These are phyloP conservation scores for Sarocladium oryzae DNA, from an alignment of 2,329 filamentous ascomycete species.

Conservation along the genomic window DNA sequence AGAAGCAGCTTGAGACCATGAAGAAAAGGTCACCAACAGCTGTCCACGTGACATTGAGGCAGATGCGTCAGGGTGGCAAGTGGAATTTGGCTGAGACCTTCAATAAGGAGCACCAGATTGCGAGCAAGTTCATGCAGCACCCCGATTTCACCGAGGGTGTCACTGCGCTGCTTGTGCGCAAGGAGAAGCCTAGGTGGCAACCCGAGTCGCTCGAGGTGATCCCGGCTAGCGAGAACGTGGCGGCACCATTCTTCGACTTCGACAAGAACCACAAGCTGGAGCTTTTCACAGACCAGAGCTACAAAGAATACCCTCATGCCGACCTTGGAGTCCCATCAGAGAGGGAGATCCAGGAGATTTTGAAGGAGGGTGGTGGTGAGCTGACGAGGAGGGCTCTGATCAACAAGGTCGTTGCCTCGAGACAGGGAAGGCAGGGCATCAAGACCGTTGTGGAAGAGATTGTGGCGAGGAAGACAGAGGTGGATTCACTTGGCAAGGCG, in stretches of 20 bases:
- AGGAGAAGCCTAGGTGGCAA: slow-evolving; percentile 66
- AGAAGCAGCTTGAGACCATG: slow-evolving; percentile 69
- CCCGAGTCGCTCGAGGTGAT: slow-evolving; percentile 68
- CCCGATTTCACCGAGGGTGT: slow-evolving; percentile 91
- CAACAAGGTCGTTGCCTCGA: slow-evolving; percentile 52
- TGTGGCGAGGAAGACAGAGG: slow-evolving; percentile 52
- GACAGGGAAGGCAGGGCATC: slow-evolving; percentile 62
- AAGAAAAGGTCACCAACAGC: slow-evolving; percentile 76
- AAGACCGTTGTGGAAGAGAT: slow-evolving; percentile 63
- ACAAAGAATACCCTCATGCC: slow-evolving; percentile 65
- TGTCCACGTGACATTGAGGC: slow-evolving; percentile 74
- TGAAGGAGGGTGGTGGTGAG: slow-evolving; percentile 20
- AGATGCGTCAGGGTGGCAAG: slow-evolving; percentile 66
- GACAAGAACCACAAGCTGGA: slow-evolving; percentile 40
- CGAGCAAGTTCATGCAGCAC: slow-evolving; percentile 80
- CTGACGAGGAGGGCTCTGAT: slow-evolving; percentile 51
- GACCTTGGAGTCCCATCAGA: slow-evolving; percentile 71
- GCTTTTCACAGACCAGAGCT: slow-evolving; percentile 59
- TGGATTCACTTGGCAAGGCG: slow-evolving; percentile 36
- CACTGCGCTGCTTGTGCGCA: slow-evolving; percentile 69
- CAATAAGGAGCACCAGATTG: slow-evolving; percentile 77
- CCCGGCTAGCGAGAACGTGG: slow-evolving; percentile 43
- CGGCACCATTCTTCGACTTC: slow-evolving; percentile 61
- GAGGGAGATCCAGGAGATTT: slow-evolving; percentile 42
- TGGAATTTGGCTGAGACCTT: slow-evolving; percentile 88